Conservation (phyloP, 331 rosid genomes). For the Acacia pycnantha region DNA sequence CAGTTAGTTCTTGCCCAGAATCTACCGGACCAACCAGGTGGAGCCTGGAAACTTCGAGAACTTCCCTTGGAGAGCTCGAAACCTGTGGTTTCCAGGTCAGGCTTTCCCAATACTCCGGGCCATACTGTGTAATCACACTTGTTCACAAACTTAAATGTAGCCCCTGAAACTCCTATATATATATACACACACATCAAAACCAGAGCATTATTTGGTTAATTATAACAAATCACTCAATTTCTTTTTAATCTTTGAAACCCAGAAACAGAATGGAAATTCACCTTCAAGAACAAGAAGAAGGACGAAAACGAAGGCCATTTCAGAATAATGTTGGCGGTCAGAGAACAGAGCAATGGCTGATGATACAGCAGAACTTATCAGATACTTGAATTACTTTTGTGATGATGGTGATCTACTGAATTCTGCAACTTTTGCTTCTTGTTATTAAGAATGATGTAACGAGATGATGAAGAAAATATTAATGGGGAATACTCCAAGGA, state of each 20-base stretch:
- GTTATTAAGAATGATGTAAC: background rate
- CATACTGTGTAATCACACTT: conserved; percentile 67
- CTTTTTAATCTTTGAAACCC: background rate
- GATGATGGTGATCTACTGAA: background rate
- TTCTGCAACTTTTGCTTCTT: background rate
- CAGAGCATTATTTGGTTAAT: conserved; percentile 9
- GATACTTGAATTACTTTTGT: background rate
- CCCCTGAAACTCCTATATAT: conserved; percentile 47
- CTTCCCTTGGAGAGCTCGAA: conserved; percentile 41
- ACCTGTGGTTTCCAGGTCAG: conserved; percentile 56
- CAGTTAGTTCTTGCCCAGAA: conserved; percentile 70
- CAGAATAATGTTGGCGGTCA: conserved; percentile 15
- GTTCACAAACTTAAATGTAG: conserved; percentile 66
- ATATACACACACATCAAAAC: background rate
- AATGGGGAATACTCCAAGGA: background rate
- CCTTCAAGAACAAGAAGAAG: conserved; percentile 41
- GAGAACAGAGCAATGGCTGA: conserved; percentile 29
- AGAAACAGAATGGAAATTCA: background rate
- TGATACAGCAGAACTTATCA: background rate
- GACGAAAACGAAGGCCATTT: conserved; percentile 23
- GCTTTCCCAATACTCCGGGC: conserved; percentile 71
- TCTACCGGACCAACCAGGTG: conserved; percentile 67
- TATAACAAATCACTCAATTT: background rate
- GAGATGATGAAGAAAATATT: background rate
- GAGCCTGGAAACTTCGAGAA: conserved; percentile 47